Evolutionary conservation across 2,329 filamentous ascomycete genomes (phyloP), one percentile per base, ranked within the genome.

Genomic region (Trichoderma aggressivum): DNA sequence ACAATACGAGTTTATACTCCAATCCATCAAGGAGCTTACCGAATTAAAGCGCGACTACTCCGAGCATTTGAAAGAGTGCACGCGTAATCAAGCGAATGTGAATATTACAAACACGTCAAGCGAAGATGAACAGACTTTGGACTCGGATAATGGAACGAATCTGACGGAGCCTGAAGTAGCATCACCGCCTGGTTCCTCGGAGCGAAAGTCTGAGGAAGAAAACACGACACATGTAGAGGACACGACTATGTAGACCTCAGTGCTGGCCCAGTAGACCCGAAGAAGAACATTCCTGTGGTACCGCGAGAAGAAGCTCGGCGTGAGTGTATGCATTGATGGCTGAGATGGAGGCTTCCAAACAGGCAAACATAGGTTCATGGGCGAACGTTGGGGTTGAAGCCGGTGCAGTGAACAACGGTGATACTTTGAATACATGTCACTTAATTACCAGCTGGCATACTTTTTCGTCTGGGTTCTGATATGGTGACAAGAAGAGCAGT

Each of bases 1-100:
- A 1, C 60, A 70, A 34, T 39, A 39, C 24, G 68, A 64, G 6
- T 70, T 59, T n/a, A 65, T 70, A 1, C 60, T 65, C 26, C 10
- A 28, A 58, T 70, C 68, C 21, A 58, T 70, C 28, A 43, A n/a
- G 11, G 68, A 70, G 50, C 61, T 70, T 7, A 18, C 59, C 24
- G 47, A 50, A 10, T 7, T 70, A 28, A 39, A 53, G 11, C 36
- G 61, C 18, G 60, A 70, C 12, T 70, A 58, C 53, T 59, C 61
- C 0, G 18, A 58, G 28, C 68, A 70, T 21, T 39, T 70, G 4
- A 26, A 64, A 6, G 36, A 70, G 12, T 70, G 68, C 36, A 47
- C 24, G 7, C 16, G 55, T 12, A 34, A 5, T n/a, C 24, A 30
- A 28, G 8, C 3, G 10, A 36, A 36, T 21, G 36, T 1, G 0